Evolutionary conservation across 2,329 filamentous ascomycete genomes (phyloP).

Genomic region (Sporothrix phasma): DNA sequence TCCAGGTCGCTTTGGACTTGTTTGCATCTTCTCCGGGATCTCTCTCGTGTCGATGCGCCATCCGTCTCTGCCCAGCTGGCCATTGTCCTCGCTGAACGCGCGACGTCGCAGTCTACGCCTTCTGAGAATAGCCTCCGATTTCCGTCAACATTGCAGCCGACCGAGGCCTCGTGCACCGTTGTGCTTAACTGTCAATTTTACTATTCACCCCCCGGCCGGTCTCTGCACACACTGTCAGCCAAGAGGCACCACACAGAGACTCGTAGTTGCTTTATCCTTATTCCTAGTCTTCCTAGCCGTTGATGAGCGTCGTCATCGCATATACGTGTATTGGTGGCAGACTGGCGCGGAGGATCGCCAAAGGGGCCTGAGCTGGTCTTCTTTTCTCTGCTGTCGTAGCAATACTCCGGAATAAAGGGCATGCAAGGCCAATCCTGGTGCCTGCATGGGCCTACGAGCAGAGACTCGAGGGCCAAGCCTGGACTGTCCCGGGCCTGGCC

Average conservation of each 20-base stretch:
- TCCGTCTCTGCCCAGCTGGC: background rate
- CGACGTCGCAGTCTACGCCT: no score
- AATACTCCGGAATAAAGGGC: no score
- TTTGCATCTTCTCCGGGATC: background rate
- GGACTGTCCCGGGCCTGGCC: background rate
- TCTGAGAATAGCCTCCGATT: background rate
- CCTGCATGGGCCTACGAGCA: background rate
- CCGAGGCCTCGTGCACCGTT: background rate
- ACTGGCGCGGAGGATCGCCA: background rate
- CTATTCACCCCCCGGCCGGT: background rate
- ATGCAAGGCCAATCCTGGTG: no score
- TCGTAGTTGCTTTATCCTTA: background rate
- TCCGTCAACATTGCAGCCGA: background rate
- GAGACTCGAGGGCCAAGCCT: no score
- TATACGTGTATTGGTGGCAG: background rate
- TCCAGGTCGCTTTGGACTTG: background rate
- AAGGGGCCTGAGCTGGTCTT: background rate
- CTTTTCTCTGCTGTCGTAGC: background rate
- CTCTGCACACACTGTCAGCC: background rate
- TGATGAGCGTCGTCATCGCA: background rate
- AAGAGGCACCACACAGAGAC: background rate
- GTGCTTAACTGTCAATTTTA: conserved; percentile 1
- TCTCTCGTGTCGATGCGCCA: background rate
- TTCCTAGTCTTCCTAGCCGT: no score
- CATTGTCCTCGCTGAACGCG: background rate